Evolutionary conservation across 2,329 filamentous ascomycete genomes (phyloP).

Genomic region (Neoascochyta sp.): DNA sequence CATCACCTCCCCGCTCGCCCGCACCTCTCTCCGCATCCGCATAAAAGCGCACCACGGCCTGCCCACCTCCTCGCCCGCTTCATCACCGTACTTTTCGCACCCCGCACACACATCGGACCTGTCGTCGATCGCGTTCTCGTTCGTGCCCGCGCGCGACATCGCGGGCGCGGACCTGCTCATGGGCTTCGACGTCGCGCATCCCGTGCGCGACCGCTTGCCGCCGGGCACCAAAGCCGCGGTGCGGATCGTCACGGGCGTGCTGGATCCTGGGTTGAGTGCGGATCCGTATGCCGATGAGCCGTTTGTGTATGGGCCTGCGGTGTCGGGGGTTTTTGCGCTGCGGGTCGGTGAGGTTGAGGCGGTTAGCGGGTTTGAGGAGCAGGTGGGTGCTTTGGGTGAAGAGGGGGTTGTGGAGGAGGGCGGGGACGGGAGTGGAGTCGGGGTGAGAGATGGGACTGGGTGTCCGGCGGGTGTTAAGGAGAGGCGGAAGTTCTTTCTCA

Average conservation of each 20-base stretch:
- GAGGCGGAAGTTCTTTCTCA: slow-evolving; percentile 45
- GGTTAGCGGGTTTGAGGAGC: no score
- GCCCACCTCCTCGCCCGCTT: slow-evolving; percentile 25
- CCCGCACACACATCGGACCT: slow-evolving; percentile 31
- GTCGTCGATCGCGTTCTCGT: slow-evolving; percentile 38
- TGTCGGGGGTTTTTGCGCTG: slow-evolving; percentile 34
- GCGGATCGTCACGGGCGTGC: slow-evolving; percentile 34
- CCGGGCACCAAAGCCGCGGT: slow-evolving; percentile 37
- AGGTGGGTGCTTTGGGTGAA: no score
- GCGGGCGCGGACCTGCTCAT: slow-evolving; percentile 29
- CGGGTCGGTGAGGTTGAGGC: slow-evolving; percentile 33
- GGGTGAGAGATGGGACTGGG: no score
- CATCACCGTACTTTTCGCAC: slow-evolving; percentile 32
- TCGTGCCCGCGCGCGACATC: slow-evolving; percentile 34
- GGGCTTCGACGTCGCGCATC: slow-evolving; percentile 38
- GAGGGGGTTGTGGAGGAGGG: slow-evolving; percentile 41
- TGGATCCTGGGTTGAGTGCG: slow-evolving; percentile 37
- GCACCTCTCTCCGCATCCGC: slow-evolving; percentile 31
- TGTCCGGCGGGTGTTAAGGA: slow-evolving; percentile 43
- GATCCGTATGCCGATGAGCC: slow-evolving; percentile 39
- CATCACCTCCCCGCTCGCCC: slow-evolving; percentile 29
- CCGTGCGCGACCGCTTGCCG: slow-evolving; percentile 36
- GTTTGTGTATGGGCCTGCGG: slow-evolving; percentile 37
- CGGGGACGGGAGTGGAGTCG: no score
- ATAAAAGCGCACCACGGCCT: slow-evolving; percentile 39